A percentile compares a stretch with the other conserved stretches of the same genome.
phyloP scores from a whole-genome alignment of 192 early-diverging fungal genomes.

The Coemansia sp. region DNA sequence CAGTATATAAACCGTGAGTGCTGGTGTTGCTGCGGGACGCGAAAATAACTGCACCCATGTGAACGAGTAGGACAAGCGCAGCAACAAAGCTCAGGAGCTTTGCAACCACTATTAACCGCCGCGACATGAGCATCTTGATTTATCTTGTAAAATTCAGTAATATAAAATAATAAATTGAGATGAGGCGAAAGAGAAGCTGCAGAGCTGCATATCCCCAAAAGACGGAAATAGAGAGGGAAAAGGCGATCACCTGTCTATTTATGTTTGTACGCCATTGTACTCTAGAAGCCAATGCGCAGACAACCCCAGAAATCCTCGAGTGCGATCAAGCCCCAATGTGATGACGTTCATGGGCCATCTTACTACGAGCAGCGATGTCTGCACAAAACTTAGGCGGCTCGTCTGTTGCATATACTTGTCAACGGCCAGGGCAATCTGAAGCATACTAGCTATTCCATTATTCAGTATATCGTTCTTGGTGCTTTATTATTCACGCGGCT shows the following conservation, averaged over 20 bases:
- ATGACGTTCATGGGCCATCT: too few relatives aligned
- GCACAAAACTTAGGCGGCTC: too few relatives aligned
- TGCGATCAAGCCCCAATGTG: too few relatives aligned
- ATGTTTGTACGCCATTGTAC: background rate
- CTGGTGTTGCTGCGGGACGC: slow-evolving; percentile 40
- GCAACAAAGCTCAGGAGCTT: slow-evolving; percentile 42
- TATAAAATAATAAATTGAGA: background rate
- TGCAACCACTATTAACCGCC: slow-evolving; percentile 21
- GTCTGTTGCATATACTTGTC: too few relatives aligned
- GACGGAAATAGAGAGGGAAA: background rate
- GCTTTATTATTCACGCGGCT: too few relatives aligned
- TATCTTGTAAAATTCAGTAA: background rate
- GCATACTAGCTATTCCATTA: too few relatives aligned
- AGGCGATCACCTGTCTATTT: background rate
- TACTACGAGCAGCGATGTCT: too few relatives aligned
- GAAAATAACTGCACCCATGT: slow-evolving; percentile 31
- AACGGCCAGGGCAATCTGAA: too few relatives aligned
- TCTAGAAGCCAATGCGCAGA: background rate
- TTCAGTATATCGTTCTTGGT: too few relatives aligned
- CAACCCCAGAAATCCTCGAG: background rate
- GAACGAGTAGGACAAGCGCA: slow-evolving; percentile 35
- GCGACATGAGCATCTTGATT: slow-evolving; percentile 34
- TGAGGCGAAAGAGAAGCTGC: background rate
- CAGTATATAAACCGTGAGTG: slow-evolving; percentile 28
- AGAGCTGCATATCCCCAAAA: background rate